Conservation (phyloP, 2,329 filamentous ascomycete genomes). For the Dactylellina leptospora region DNA sequence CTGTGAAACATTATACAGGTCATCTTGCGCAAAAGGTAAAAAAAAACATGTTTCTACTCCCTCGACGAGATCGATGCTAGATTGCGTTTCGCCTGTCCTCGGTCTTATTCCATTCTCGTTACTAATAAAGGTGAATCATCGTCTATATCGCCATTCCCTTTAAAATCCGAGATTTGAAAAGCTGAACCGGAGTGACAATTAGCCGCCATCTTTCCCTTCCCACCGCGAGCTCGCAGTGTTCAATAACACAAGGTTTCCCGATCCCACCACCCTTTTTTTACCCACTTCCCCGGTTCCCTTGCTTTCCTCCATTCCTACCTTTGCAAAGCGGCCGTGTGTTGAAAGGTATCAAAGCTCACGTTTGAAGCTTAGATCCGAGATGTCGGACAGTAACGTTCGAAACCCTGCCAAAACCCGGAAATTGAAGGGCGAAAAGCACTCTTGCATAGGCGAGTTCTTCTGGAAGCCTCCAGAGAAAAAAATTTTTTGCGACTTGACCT, state of each 20-base stretch:
- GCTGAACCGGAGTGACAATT: constrained; percentile 32
- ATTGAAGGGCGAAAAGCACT: constrained; percentile 30
- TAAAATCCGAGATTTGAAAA: constrained; percentile 28
- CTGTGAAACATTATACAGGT: constrained; percentile 41
- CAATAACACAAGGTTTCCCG: constrained; percentile 38
- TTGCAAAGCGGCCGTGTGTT: not conserved
- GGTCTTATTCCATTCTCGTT: too few relatives aligned
- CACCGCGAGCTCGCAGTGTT: not conserved
- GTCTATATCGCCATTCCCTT: not conserved
- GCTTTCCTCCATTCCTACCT: not conserved
- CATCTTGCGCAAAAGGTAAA: constrained; percentile 10
- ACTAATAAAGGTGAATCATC: constrained; percentile 36
- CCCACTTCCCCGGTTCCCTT: not conserved
- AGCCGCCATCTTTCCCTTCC: constrained; percentile 33
- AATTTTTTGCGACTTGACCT: constrained; percentile 17
- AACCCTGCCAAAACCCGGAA: constrained; percentile 35
- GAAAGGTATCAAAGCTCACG: not conserved
- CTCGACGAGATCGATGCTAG: not conserved
- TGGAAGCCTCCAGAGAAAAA: constrained; percentile 37
- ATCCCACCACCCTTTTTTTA: not conserved
- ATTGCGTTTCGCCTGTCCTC: not conserved
- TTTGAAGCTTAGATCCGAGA: constrained; percentile 42
- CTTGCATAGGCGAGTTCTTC: constrained; percentile 49
- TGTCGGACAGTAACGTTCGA: constrained; percentile 14
- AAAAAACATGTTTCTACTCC: constrained; percentile 16